These are phyloP conservation scores for Prunus kanzakura DNA, from an alignment of 306 rosid species.

Conservation along the genomic window DNA sequence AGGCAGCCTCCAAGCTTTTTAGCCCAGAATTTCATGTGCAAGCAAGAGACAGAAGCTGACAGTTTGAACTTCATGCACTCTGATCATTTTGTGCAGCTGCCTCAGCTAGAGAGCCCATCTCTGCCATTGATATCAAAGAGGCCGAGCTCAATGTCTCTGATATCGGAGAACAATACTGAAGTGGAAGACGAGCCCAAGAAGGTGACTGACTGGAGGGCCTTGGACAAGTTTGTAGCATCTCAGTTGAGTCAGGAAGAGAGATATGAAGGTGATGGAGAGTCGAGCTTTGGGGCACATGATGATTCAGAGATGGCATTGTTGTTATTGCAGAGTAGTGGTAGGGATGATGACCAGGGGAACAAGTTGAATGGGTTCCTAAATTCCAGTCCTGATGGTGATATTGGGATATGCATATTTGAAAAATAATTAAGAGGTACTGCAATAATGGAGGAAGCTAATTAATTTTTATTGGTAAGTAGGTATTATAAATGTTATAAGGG, in stretches of 20 bases:
- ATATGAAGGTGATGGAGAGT: constrained; percentile 39
- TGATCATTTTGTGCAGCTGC: constrained; percentile 60
- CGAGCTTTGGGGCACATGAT: constrained; percentile 43
- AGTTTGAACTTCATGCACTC: constrained; percentile 41
- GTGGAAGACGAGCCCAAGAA: constrained; percentile 38
- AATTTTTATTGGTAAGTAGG: constrained; percentile 12
- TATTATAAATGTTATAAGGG: constrained; percentile 33
- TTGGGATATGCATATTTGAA: constrained; percentile 95
- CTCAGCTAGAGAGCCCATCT: constrained; percentile 74
- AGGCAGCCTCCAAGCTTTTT: constrained; percentile 49
- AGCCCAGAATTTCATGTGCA: constrained; percentile 51
- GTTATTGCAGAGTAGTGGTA: constrained; percentile 41
- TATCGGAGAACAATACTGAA: constrained; percentile 42
- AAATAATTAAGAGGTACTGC: constrained; percentile 35
- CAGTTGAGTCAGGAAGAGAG: constrained; percentile 74
- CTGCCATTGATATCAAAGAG: constrained; percentile 52
- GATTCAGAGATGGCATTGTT: constrained; percentile 50
- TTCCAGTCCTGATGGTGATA: constrained; percentile 61
- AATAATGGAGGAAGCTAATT: not conserved
- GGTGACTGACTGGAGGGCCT: constrained; percentile 88
- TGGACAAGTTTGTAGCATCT: constrained; percentile 97
- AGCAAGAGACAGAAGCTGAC: constrained; percentile 72
- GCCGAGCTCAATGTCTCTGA: constrained; percentile 43
- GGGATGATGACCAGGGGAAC: constrained; percentile 44
- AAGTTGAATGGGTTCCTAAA: constrained; percentile 60